These are phyloP conservation scores for Termitomyces sp. DNA, from an alignment of 768 basidiomycete genomes.

Conservation along the genomic window DNA sequence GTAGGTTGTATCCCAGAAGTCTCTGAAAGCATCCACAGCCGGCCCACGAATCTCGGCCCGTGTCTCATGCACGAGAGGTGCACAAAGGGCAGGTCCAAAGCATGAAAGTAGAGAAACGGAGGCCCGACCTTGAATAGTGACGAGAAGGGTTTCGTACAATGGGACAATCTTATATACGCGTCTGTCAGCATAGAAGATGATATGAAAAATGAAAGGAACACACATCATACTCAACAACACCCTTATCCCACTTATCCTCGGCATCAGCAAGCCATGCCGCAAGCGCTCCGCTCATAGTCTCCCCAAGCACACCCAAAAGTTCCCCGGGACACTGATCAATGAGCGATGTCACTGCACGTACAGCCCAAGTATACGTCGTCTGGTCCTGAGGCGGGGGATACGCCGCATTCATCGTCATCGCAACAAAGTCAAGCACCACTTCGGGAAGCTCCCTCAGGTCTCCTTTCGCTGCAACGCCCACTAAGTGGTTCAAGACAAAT, in stretches of 20 bases:
- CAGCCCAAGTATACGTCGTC: conserved; percentile 56
- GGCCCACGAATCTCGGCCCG: conserved; percentile 39
- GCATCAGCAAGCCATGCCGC: conserved; percentile 66
- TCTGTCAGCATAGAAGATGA: neutral
- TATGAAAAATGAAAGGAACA: conserved; percentile 17
- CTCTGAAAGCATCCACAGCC: conserved; percentile 46
- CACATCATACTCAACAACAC: conserved; percentile 59
- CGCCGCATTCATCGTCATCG: conserved; percentile 49
- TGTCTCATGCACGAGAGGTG: conserved; percentile 46
- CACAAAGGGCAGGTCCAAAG: conserved; percentile 47
- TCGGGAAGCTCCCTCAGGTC: conserved; percentile 50
- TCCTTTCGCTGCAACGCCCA: conserved; percentile 23
- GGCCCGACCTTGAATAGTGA: conserved; percentile 42
- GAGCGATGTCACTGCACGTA: conserved; percentile 45
- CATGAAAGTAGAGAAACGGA: conserved; percentile 34
- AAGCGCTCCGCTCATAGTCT: conserved; percentile 39
- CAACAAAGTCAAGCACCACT: conserved; percentile 51
- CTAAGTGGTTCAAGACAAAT: conserved; percentile 49
- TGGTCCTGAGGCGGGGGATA: conserved; percentile 64
- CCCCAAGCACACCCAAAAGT: conserved; percentile 12
- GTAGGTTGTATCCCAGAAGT: conserved; percentile 57
- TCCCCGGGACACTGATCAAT: conserved; percentile 49
- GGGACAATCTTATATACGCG: conserved; percentile 44
- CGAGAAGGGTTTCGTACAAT: conserved; percentile 55
- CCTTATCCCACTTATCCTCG: conserved; percentile 36